A percentile compares a stretch with the other conserved stretches of the same genome.
These are phyloP conservation scores for Solanum aculeatissimum DNA, from an alignment of 305 asterid species.

Conservation along the genomic window DNA sequence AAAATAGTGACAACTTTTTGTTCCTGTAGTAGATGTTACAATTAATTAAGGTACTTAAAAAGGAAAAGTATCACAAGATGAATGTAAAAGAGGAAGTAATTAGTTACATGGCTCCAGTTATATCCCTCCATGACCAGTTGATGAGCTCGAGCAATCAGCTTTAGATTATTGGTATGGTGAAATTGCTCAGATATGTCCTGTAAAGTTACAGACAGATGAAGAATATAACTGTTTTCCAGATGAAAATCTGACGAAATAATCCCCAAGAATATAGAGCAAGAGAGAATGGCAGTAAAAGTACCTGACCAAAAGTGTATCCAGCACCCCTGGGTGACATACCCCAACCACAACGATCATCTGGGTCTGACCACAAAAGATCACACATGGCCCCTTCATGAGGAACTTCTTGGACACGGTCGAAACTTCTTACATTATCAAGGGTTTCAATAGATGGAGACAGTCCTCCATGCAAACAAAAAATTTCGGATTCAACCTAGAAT, in stretches of 20 bases:
- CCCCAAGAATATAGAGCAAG: neutral
- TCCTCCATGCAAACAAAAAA: conserved; percentile 93
- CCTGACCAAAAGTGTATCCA: conserved; percentile 97
- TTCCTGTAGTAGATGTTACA: conserved; percentile 36
- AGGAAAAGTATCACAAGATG: neutral
- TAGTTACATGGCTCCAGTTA: conserved; percentile 90
- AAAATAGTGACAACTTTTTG: conserved; percentile 96
- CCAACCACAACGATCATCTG: conserved; percentile 99
- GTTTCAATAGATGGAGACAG: conserved; percentile 90
- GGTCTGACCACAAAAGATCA: conserved; percentile 95
- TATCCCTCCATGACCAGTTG: conserved; percentile 98
- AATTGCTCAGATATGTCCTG: conserved; percentile 98
- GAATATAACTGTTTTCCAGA: neutral
- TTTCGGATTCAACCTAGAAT: conserved; percentile 87
- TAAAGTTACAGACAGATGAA: neutral
- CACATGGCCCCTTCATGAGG: conserved; percentile 99
- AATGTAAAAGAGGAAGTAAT: neutral
- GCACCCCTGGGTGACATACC: conserved; percentile 98
- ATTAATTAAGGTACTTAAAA: neutral
- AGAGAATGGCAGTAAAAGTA: conserved; percentile 6
- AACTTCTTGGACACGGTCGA: conserved; percentile 98
- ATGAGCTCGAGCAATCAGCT: conserved; percentile 91
- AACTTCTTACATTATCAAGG: conserved; percentile 84
- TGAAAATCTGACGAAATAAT: neutral
- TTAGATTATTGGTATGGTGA: conserved; percentile 76